Evolutionary conservation across 371 early-diverging fungal genomes (phyloP), one percentile per base, ranked within the genome.

Genomic region (Enterospora canceri): DNA sequence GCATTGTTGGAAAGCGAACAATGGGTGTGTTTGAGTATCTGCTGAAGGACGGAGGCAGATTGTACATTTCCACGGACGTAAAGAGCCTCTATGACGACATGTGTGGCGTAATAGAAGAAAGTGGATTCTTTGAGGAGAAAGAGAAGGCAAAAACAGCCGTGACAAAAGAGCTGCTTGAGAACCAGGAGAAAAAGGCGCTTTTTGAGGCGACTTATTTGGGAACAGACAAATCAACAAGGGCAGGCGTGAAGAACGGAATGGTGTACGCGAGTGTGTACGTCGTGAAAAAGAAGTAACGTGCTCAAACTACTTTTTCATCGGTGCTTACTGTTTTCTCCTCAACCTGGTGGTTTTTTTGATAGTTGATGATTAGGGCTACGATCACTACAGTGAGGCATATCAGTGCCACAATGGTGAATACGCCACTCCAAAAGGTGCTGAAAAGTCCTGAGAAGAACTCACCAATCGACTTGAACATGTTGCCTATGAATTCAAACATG

Each of bases 1-100:
- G 99, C 58, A 93, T 98, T 68, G 88, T 98, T 67, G 90, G 89
- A 15, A 69, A 24, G 53, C 32, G 64, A 24, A 74, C 70, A 73
- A 65, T 79, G 56, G 65, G 66, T 34, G 59, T 73, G 18, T 77
- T 67, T 56, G 61, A 68, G 40, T 79, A 75, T 65, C 18, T 78
- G 19, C 47, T 80, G 29, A n/a, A 35, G 23, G 54, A 74, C 12
- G 47, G 68, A 8, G 81, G 81, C 26, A 58, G 48, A 29, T 33
- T 80, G 5, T 80, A 79, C 65, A 72, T 80, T 35, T 70, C 77
- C 19, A 80, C 81, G 28, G 81, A 80, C 61, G 77, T 80, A n/a
- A 58, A 70, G 40, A 63, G 68, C 12, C 62, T 79, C 24, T 78
- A 75, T 67, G 35, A 67, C 0, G 62, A 72, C 47, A 79, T 79